Evolutionary conservation across 2,329 filamentous ascomycete species (phyloP).

Genomic region (Xylariaceae sp.): DNA sequence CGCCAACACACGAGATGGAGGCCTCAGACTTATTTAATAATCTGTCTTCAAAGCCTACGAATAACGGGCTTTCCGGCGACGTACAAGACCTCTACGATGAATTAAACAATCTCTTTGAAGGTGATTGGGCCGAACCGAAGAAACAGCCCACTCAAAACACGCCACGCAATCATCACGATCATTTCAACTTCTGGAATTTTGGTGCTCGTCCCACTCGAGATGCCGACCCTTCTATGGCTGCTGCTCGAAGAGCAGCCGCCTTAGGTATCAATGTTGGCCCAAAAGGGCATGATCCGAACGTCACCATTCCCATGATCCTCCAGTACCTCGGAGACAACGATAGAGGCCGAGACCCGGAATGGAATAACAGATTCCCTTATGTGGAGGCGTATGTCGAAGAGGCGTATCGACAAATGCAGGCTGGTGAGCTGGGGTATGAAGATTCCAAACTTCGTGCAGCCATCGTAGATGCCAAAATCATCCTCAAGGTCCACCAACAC

Average conservation of each 20-base stretch:
- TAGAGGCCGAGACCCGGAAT: conserved; percentile 35
- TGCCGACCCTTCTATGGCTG: neutral
- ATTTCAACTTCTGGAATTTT: too few species aligned
- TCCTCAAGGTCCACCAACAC: conserved; percentile 21
- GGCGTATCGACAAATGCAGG: conserved; percentile 21
- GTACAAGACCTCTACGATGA: too few species aligned
- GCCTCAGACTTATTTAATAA: too few species aligned
- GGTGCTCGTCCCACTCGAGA: neutral
- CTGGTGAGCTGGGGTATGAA: conserved; percentile 23
- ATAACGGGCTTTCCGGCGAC: too few species aligned
- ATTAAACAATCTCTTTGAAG: too few species aligned
- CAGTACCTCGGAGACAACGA: conserved; percentile 51
- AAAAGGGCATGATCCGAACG: conserved; percentile 33
- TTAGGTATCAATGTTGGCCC: conserved; percentile 9
- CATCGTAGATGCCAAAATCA: conserved; percentile 22
- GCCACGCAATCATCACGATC: too few species aligned
- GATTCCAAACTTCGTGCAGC: conserved; percentile 13
- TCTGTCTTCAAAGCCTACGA: too few species aligned
- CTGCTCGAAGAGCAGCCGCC: neutral
- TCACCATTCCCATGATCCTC: conserved; percentile 32
- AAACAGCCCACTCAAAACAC: too few species aligned
- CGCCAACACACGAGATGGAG: conserved; percentile 8
- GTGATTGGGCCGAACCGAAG: too few species aligned
- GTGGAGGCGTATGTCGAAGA: conserved; percentile 37
- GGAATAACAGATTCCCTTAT: conserved; percentile 18